These are phyloP conservation scores for Hypericum androsaemum DNA, from an alignment of 345 rosid genomes.

Conservation along the genomic window DNA sequence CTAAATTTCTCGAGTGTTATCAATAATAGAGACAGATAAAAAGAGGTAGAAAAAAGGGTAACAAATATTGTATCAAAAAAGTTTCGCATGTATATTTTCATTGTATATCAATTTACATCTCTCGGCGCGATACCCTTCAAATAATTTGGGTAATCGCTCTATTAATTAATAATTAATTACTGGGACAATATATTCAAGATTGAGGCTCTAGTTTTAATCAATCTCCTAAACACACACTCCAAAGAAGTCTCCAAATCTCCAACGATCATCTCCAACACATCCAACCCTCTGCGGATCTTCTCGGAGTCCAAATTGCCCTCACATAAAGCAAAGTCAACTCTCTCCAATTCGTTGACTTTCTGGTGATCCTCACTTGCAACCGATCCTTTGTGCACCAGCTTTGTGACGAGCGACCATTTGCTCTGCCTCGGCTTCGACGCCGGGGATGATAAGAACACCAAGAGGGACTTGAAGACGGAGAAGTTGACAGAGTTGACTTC, in stretches of 20 bases:
- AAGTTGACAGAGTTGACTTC: slow-evolving; percentile 31
- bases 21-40: no score
- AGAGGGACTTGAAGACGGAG: slow-evolving; percentile 28
- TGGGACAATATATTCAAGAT: slow-evolving; percentile 48
- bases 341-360: slow-evolving; percentile 33
- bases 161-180: neutral
- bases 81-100: no score
- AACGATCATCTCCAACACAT: slow-evolving; percentile 31
- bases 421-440: slow-evolving; percentile 23
- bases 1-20: no score
- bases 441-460: slow-evolving; percentile 34
- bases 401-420: slow-evolving; percentile 36
- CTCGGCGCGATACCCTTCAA: no score
- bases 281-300: slow-evolving; percentile 32
- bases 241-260: slow-evolving; percentile 46
- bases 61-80: no score
- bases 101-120: no score
- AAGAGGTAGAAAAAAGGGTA: no score
- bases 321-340: slow-evolving; percentile 35
- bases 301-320: slow-evolving; percentile 18
- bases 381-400: slow-evolving; percentile 27
- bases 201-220: slow-evolving; percentile 49
- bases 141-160: no score
- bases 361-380: slow-evolving; percentile 10
- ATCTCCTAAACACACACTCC: slow-evolving; percentile 47